Conservation (phyloP, 106 monocot species). For the Gastrodia elata region DNA sequence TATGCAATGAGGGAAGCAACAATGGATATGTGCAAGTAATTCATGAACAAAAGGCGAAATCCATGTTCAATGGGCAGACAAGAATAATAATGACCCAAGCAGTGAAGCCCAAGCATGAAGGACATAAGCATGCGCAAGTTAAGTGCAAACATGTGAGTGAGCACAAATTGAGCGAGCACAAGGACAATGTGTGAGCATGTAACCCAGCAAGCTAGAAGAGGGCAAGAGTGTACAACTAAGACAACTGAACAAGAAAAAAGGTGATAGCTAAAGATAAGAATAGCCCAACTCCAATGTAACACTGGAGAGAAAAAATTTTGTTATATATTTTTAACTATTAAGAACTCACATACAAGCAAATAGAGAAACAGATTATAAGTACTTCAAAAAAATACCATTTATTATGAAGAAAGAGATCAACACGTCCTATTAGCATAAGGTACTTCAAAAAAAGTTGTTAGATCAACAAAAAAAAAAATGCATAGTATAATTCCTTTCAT, state of each 20-base stretch:
- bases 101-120: neutral
- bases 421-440: neutral
- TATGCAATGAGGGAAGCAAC: too few relatives aligned
- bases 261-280: neutral
- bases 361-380: neutral
- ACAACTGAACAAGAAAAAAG: neutral
- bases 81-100: neutral
- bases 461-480: neutral
- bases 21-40: too few relatives aligned
- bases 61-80: neutral
- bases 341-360: neutral
- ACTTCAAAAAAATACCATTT: too few relatives aligned
- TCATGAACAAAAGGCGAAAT: too few relatives aligned
- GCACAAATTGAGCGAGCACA: too few relatives aligned
- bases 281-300: neutral
- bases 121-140: neutral
- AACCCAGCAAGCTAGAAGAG: neutral
- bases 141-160: neutral
- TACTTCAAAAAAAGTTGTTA: neutral
- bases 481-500: neutral
- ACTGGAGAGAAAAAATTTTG: neutral
- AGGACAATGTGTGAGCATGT: neutral
- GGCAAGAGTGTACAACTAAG: neutral
- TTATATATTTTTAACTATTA: neutral
- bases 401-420: too few relatives aligned